phyloP scores from a whole-genome alignment of 345 rosid species.

The Durio zibethinus region DNA sequence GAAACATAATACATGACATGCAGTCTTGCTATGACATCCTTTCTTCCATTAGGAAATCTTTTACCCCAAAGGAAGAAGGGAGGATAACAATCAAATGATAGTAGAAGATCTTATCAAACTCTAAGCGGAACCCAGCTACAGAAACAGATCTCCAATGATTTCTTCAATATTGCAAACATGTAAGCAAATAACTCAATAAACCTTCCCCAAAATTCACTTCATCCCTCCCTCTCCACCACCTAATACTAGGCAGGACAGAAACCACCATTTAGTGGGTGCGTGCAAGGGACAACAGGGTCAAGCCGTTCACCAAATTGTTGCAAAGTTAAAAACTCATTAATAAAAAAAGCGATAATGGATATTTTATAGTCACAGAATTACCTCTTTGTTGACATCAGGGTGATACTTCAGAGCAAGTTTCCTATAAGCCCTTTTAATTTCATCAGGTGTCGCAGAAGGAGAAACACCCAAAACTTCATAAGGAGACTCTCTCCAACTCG shows the following conservation, averaged over 20 bases:
- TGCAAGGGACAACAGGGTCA: neutral
- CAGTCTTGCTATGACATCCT: neutral
- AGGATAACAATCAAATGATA: neutral
- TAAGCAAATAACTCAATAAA: neutral
- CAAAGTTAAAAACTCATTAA: neutral
- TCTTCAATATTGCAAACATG: neutral
- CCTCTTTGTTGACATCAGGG: conserved; percentile 97
- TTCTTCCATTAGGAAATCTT: neutral
- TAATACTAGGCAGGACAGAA: neutral
- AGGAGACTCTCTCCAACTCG: conserved; percentile 66
- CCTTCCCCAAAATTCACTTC: neutral
- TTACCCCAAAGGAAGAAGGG: neutral
- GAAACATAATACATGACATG: neutral
- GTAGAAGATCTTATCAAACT: neutral
- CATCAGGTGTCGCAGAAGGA: conserved; percentile 69
- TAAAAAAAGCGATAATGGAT: neutral
- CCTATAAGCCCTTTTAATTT: conserved; percentile 92
- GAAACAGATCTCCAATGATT: neutral
- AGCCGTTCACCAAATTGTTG: neutral
- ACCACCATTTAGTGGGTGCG: neutral
- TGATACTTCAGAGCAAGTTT: conserved; percentile 93
- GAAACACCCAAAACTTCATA: conserved; percentile 82
- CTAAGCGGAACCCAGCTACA: neutral
- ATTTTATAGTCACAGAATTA: conserved; percentile 12
- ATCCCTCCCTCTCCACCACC: neutral